Conservation (phyloP, 2,329 filamentous ascomycete genomes). For the Leptographium flavum region DNA sequence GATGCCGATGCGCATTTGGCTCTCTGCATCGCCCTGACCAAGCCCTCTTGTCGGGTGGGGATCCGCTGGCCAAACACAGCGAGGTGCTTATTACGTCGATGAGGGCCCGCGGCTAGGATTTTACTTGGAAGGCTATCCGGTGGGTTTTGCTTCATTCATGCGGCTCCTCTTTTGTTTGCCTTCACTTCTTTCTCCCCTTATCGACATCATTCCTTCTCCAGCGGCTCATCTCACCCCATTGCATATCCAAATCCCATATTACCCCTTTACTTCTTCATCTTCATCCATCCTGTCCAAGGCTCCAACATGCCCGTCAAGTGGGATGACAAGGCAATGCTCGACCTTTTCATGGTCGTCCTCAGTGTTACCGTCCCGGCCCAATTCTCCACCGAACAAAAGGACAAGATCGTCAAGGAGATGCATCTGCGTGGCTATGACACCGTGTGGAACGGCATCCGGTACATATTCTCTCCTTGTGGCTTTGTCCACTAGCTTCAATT, state of each 20-base stretch:
- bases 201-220: too few species aligned
- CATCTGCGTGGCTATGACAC: slow-evolving; percentile 12
- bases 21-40: slow-evolving; percentile 12
- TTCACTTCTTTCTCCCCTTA: background rate
- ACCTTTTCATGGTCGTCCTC: slow-evolving; percentile 16
- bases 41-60: slow-evolving; percentile 3
- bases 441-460: slow-evolving; percentile 24
- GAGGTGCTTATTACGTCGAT: slow-evolving; percentile 20
- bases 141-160: slow-evolving; percentile 15
- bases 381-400: slow-evolving; percentile 14
- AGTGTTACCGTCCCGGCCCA: slow-evolving; percentile 6
- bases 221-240: background rate
- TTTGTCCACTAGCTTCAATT: background rate
- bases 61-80: slow-evolving; percentile 14
- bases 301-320: slow-evolving; percentile 16
- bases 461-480: slow-evolving; percentile 5
- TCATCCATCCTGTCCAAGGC: background rate
- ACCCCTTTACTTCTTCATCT: background rate
- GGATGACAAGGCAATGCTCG: slow-evolving; percentile 15
- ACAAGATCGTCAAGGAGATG: slow-evolving; percentile 13
- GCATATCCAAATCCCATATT: background rate
- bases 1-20: slow-evolving; percentile 12
- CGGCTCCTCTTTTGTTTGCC: slow-evolving; percentile 3
- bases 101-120: slow-evolving; percentile 12
- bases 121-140: slow-evolving; percentile 32